Percentiles rank a stretch among this genome's conserved stretches.
phyloP scores from a whole-genome alignment of 2,329 filamentous ascomycete genomes.

The Emergomyces orientalis region DNA sequence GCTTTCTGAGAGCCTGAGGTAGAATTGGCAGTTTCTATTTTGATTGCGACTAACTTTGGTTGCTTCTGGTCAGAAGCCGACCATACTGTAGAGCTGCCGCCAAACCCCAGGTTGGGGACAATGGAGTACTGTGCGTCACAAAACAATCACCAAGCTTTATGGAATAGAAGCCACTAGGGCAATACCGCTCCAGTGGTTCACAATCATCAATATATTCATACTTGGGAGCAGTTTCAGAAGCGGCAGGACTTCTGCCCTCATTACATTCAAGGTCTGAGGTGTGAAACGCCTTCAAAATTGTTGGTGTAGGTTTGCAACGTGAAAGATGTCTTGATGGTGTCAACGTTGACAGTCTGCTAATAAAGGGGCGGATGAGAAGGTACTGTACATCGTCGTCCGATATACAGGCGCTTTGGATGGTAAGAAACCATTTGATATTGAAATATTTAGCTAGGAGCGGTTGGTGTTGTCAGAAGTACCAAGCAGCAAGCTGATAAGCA shows the following conservation, averaged over 20 bases:
- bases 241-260: conserved; percentile 9
- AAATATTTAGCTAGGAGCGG: too few relatives aligned
- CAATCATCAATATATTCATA: conserved; percentile 15
- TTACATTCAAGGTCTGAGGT: conserved; percentile 5
- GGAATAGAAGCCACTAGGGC: conserved; percentile 11
- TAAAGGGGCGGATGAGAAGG: too few relatives aligned
- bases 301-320: conserved; percentile 7
- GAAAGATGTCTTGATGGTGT: conserved; percentile 9
- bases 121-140: conserved; percentile 13
- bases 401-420: too few relatives aligned
- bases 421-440: too few relatives aligned
- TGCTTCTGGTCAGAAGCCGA: conserved; percentile 14
- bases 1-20: conserved; percentile 10
- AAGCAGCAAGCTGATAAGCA: too few relatives aligned
- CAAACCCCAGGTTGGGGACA: conserved; percentile 14
- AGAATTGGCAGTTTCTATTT: conserved; percentile 14
- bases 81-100: conserved; percentile 16
- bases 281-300: conserved; percentile 10
- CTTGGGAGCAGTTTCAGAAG: conserved; percentile 8
- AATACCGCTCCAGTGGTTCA: conserved; percentile 13
- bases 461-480: too few relatives aligned
- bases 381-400: too few relatives aligned
- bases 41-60: conserved; percentile 13
- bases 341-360: conserved; percentile 8
- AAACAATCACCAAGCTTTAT: conserved; percentile 14